A percentile compares a stretch with the other conserved stretches of the same genome.
These are phyloP conservation scores for Alternaria brassicicola DNA, from an alignment of 2,329 filamentous ascomycete species.

Conservation along the genomic window DNA sequence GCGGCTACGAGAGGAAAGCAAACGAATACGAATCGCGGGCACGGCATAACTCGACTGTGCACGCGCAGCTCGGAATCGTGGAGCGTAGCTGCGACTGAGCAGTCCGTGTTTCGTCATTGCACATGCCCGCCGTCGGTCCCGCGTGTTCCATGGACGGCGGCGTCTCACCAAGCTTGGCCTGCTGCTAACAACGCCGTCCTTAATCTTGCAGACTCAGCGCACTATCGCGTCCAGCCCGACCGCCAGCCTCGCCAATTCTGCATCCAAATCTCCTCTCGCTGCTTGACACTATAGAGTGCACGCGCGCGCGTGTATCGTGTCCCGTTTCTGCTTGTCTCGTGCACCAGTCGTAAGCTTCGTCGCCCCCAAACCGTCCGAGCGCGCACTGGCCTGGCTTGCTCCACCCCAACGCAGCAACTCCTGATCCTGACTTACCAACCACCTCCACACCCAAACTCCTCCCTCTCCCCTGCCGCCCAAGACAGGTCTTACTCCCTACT, in stretches of 20 bases:
- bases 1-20: slow-evolving; percentile 1
- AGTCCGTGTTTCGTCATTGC: slow-evolving; percentile 26
- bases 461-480: slow-evolving; percentile 25
- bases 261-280: slow-evolving; percentile 9
- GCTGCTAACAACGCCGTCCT: slow-evolving; percentile 19
- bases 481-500: slow-evolving; percentile 37
- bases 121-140: slow-evolving; percentile 16
- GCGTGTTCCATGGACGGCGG: slow-evolving; percentile 6
- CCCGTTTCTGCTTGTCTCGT: slow-evolving; percentile 5
- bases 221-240: slow-evolving; percentile 15
- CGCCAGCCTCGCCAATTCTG: slow-evolving; percentile 29
- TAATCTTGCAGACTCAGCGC: slow-evolving; percentile 14
- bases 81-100: slow-evolving; percentile 19
- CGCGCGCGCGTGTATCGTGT: slow-evolving; percentile 20
- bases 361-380: slow-evolving; percentile 28
- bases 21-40: slow-evolving; percentile 16
- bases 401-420: slow-evolving; percentile 26
- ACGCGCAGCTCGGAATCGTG: slow-evolving; percentile 1
- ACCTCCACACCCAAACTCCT: slow-evolving; percentile 20
- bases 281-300: slow-evolving; percentile 4
- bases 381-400: slow-evolving; percentile 22
- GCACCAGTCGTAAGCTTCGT: slow-evolving; percentile 23
- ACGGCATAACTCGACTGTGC: slow-evolving; percentile 17
- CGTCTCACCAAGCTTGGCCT: slow-evolving; percentile 16
- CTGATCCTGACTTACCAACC: slow-evolving; percentile 33